phyloP scores from a whole-genome alignment of 2,329 filamentous ascomycete species.

The Diplodia mutila region DNA sequence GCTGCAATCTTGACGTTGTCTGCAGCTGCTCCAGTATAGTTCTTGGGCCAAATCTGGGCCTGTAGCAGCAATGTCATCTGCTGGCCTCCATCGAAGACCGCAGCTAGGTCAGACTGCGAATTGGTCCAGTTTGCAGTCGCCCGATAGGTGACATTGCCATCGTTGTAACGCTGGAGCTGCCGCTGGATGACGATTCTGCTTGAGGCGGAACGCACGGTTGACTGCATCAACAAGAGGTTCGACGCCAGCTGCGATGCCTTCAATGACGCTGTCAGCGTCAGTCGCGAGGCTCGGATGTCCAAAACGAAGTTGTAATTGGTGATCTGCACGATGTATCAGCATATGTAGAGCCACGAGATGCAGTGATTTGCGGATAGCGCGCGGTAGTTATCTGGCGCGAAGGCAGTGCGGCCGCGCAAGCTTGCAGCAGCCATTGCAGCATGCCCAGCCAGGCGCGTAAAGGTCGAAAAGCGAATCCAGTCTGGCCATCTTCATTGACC shows the following conservation, averaged over 20 bases:
- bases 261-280: conserved; percentile 80
- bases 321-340: conserved; percentile 44
- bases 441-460: not conserved
- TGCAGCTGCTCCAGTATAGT: conserved; percentile 57
- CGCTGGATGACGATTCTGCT: conserved; percentile 62
- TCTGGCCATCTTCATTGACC: not conserved
- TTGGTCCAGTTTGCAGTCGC: conserved; percentile 61
- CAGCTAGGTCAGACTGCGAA: conserved; percentile 68
- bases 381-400: no score
- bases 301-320: conserved; percentile 67
- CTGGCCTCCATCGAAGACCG: conserved; percentile 67
- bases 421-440: not conserved
- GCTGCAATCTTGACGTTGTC: conserved; percentile 64
- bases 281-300: conserved; percentile 60
- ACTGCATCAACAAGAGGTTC: conserved; percentile 77
- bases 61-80: conserved; percentile 63
- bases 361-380: no score
- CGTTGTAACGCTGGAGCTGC: conserved; percentile 56
- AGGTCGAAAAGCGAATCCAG: not conserved
- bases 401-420: not conserved
- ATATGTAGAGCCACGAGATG: not conserved
- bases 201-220: conserved; percentile 71
- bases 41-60: conserved; percentile 71
- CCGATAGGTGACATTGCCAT: conserved; percentile 54
- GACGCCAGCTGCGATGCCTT: conserved; percentile 82